Evolutionary conservation across 805 yeast genomes (phyloP), one percentile per base, ranked within the genome.

Genomic region (Cyberlindnera sargentensis): DNA sequence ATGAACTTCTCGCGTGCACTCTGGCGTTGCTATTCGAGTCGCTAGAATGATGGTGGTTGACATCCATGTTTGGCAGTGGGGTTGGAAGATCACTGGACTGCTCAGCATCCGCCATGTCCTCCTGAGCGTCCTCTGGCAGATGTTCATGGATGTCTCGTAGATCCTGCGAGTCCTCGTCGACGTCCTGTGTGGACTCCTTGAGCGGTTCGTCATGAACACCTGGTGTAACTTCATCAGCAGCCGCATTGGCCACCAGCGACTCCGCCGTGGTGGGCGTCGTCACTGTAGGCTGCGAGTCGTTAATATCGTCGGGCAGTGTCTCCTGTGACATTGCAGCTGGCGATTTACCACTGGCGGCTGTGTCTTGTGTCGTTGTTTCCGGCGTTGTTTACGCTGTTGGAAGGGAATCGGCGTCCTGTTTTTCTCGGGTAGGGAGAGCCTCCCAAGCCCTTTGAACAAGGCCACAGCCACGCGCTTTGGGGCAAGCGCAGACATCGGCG

Each of bases 61-160:
- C 20, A 36, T 42, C 33, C 33, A 52, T 49, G 25, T 34, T 46
- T 15, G 58, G 58, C 41, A 55, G 42, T 1, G 53, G 52, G 1
- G 53, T 39, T 25, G 55, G 50, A 9, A 42, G 41, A 33, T 47
- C 47, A 9, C 37, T 15, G 8, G 41, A 15, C 7, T 46, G 46
- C 11, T 46, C 54, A 27, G 47, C 45, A 31, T 55, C 58, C 4
- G 48, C 47, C 35, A 45, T 47, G 38, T 52, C 56, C 36, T 51
- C 53, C 27, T 43, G 43, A 11, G 45, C 46, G 9, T 46, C 48
- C n/a, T 37, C 43, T 32, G 23, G 42, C 20, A 15, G 20, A 15
- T 15, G 20, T 15, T 15, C 20, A 1, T 15, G 20, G 36, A 5
- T 32, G 30, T 24, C 35, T 7, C 15, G 6, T 28, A 2, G 44